Evolutionary conservation across 148 eudicot genomes (phyloP), one percentile per base, ranked within the genome.

Genomic region (Euryodendron excelsum): DNA sequence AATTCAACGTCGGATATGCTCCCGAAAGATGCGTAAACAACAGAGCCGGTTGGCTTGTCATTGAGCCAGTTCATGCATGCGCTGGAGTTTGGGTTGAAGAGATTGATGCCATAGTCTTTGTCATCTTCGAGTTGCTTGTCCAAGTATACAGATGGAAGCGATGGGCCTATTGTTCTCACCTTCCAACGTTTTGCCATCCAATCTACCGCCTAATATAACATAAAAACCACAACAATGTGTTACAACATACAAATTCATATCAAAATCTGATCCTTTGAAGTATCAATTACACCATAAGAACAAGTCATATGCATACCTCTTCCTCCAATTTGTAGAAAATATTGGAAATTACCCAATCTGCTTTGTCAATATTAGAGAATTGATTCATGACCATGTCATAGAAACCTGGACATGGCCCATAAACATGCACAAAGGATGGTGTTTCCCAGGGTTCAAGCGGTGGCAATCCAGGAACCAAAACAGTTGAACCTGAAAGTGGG

Each of bases 1-100:
- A 66, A 63, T 12, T 78, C 44, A 9, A 89, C 41, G 6, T 62
- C 50, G 11, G 81, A 86, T 78, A 81, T 60, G 84, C 94, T 92
- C 3, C 97, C 97, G 36, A 87, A 92, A 3, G 97, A 88, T 2
- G 86, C 83, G 53, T 89, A 92, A 53, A 90, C 82, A 30, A 92
- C 91, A 0, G 97, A 89, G 34, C 79, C 70, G 15, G 1, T 41
- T 4, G 87, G 87, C 66, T 87, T 87, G 12, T 71, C 33, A 69
- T 60, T 50, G n/a, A 91, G 90, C 93, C 93, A 91, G 21, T 79
- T 72, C 23, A 66, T 50, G 77, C 85, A 84, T 5, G 66, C 9
- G 3, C 60, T 2, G 1, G 79, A 55, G 64, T 79, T 62, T 27
- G 86, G 80, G 25, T 84, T 77, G 82, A 83, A 85, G 30, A 88